Base-by-base conservation (phyloP, 2,329 filamentous ascomycete genomes). In the Cladosporium sphaerospermum region DNA sequence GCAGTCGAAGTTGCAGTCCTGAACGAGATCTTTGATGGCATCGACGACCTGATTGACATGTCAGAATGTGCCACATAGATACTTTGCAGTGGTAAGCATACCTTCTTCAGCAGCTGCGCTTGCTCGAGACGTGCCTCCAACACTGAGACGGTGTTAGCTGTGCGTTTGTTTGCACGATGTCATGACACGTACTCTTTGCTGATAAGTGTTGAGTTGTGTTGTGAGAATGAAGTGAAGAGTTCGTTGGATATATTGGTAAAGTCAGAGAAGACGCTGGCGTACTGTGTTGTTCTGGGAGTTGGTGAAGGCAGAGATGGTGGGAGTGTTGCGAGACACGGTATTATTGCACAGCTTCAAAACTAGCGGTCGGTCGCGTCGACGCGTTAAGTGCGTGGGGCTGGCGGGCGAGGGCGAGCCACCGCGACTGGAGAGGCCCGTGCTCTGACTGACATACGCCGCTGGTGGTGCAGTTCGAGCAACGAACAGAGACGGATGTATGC, bases 1-100 rank as follows among this genome's bases (percentile, higher is more conserved):
- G 86, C 95, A 99, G 81, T 99, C 93, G 77, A 99, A 99, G 78
- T 99, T 99, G 85, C 93, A 99, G 77, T 99, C 93, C 75, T 97
- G 93, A 51, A 99, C 93, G 48, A 99, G 84, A 68, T 99, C 93
- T 76, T 96, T 97, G 84, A 99, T 96, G 65, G 95, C 89, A 71
- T 99, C 95, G 67, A 99, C 91, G 59, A 97, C 89, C 90, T 96
- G 62, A 14, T 45, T 16, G 43, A n/a, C 6, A 54, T 42, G 52
- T 59, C 53, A 69, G 62, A 31, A 57, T 13, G 23, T 23, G 14
- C 28, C 10, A 1, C 23, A 8, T 39, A 4, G 36, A 39, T 16
- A 5, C n/a, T 14, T 39, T 13, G 13, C n/a, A 8, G 9, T 9
- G 23, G 33, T 23, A 28, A 32, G 14, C 73, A 58, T 74, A 92